A percentile compares a stretch with the other conserved stretches of the same genome.
Evolutionary conservation across 768 basidiomycete genomes (phyloP).

Genomic region (Phaffia australis): DNA sequence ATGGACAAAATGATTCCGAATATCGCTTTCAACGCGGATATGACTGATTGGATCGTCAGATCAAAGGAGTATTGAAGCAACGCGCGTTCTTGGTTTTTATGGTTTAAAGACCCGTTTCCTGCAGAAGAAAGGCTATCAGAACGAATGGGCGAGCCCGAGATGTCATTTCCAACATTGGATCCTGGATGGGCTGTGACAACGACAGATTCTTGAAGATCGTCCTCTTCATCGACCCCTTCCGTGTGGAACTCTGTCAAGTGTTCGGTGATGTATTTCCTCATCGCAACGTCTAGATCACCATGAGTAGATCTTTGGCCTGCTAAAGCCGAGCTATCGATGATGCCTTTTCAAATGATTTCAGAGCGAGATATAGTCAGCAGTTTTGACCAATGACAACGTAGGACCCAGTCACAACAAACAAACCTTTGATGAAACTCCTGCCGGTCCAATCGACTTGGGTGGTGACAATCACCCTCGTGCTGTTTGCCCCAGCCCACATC

Average conservation of each 20-base stretch:
- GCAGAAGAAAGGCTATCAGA: slow-evolving; percentile 45
- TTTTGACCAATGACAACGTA: background rate
- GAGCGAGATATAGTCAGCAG: slow-evolving; percentile 19
- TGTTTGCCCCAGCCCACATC: slow-evolving; percentile 76
- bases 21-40: slow-evolving; percentile 12
- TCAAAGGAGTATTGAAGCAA: slow-evolving; percentile 28
- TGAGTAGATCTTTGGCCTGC: slow-evolving; percentile 88
- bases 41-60: slow-evolving; percentile 8
- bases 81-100: slow-evolving; percentile 18
- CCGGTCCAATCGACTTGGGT: slow-evolving; percentile 94
- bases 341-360: slow-evolving; percentile 42
- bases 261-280: slow-evolving; percentile 77
- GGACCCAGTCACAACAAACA: slow-evolving; percentile 24
- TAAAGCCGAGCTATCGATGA: slow-evolving; percentile 82
- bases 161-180: slow-evolving; percentile 24
- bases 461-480: slow-evolving; percentile 71
- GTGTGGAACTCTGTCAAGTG: slow-evolving; percentile 84
- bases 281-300: slow-evolving; percentile 64
- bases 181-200: slow-evolving; percentile 28
- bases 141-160: slow-evolving; percentile 36
- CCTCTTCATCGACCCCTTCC: slow-evolving; percentile 54
- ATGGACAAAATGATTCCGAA: slow-evolving; percentile 24
- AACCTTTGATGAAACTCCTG: slow-evolving; percentile 90
- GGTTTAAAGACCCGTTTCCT: slow-evolving; percentile 38
- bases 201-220: slow-evolving; percentile 42